Percentiles rank a stretch among this genome's conserved stretches.
Evolutionary conservation across 495 filamentous ascomycete species (phyloP).

Genomic region (Umbilicaria muhlenbergii): DNA sequence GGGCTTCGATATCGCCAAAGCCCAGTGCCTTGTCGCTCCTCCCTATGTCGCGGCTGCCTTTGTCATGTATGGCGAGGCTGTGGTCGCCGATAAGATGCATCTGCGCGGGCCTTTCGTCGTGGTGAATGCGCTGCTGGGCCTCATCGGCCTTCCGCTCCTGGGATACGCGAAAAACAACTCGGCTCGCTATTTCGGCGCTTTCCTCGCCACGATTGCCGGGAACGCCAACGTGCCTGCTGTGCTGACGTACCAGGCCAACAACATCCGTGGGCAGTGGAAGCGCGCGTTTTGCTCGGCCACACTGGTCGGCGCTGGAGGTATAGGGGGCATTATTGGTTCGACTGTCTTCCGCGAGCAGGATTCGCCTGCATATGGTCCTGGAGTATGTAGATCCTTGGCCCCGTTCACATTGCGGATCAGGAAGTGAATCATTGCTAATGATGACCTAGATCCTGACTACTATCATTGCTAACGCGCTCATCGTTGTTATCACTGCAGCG

Average conservation of each 20-base stretch:
- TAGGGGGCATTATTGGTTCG: background rate
- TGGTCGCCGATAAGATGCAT: constrained; percentile 39
- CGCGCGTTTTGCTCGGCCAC: constrained; percentile 30
- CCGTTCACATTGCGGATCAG: too few species aligned
- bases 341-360: constrained; percentile 1
- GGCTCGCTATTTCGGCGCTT: constrained; percentile 48
- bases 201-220: constrained; percentile 40
- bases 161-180: constrained; percentile 33
- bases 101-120: constrained; percentile 40
- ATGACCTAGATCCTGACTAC: too few species aligned
- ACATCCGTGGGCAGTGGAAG: constrained; percentile 52
- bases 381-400: background rate
- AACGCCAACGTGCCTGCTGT: constrained; percentile 45
- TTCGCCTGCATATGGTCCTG: constrained; percentile 1
- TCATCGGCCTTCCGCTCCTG: constrained; percentile 37
- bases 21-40: constrained; percentile 49
- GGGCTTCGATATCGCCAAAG: constrained; percentile 35
- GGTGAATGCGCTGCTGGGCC: constrained; percentile 33
- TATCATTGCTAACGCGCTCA: too few species aligned
- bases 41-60: constrained; percentile 39
- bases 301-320: background rate
- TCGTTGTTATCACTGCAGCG: too few species aligned
- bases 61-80: constrained; percentile 38
- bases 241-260: constrained; percentile 51
- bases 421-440: too few species aligned